These are phyloP conservation scores for Podospora didyma DNA, from an alignment of 495 filamentous ascomycete genomes.

Conservation along the genomic window DNA sequence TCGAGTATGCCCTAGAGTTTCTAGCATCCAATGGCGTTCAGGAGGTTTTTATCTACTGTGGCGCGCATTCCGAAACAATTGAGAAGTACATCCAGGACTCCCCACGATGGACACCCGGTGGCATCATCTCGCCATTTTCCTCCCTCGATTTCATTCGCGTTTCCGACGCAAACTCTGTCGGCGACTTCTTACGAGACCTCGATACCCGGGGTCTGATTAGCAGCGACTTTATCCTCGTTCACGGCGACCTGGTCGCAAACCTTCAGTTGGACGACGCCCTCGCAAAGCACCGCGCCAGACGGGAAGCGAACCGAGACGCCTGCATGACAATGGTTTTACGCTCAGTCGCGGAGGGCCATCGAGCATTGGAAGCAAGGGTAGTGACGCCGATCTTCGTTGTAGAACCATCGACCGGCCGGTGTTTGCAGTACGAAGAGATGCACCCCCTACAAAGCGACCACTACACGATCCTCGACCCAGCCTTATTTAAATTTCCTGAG, in stretches of 20 bases:
- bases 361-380: conserved; percentile 63
- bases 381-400: conserved; percentile 81
- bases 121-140: conserved; percentile 74
- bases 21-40: conserved; percentile 89
- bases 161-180: conserved; percentile 73
- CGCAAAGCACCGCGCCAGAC: conserved; percentile 71
- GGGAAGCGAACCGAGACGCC: conserved; percentile 82
- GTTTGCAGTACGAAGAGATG: conserved; percentile 88
- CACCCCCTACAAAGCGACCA: conserved; percentile 45
- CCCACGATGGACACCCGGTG: conserved; percentile 36
- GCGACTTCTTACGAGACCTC: conserved; percentile 92
- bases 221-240: conserved; percentile 87
- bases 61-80: conserved; percentile 82
- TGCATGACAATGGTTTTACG: conserved; percentile 98
- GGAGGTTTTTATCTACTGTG: conserved; percentile 88
- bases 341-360: conserved; percentile 68
- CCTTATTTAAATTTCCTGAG: conserved; percentile 57
- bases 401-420: conserved; percentile 73
- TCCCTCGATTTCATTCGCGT: conserved; percentile 82
- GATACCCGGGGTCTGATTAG: conserved; percentile 82
- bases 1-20: conserved; percentile 97
- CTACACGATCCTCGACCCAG: conserved; percentile 65
- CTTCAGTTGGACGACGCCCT: conserved; percentile 77
- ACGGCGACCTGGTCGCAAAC: conserved; percentile 93
- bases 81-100: conserved; percentile 71